phyloP scores from a whole-genome alignment of 208 protist genomes.

The Crithidia sp. region DNA sequence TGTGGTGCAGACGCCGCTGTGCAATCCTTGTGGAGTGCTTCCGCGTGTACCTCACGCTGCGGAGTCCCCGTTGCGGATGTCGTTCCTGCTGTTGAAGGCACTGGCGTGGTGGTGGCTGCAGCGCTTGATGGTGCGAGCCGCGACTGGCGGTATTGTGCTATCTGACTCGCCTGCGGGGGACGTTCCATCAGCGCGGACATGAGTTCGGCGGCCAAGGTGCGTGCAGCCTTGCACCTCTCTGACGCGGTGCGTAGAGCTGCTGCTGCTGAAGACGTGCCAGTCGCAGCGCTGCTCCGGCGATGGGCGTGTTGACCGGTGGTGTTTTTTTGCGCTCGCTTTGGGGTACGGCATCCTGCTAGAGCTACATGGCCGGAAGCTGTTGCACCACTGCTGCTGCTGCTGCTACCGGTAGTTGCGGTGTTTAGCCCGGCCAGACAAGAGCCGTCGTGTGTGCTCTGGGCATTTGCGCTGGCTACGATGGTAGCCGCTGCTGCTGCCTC shows the following conservation, averaged over 20 bases:
- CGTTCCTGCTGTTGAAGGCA: not conserved
- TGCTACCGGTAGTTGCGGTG: no score
- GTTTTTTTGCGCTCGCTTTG: constrained; percentile 4
- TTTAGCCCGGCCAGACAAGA: no score
- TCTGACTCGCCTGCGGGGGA: constrained; percentile 33
- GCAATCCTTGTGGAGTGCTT: no score
- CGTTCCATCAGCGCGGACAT: constrained; percentile 56
- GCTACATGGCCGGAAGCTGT: no score
- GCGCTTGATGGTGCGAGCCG: no score
- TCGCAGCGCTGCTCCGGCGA: not conserved
- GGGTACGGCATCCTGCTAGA: not conserved
- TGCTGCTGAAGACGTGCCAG: not conserved
- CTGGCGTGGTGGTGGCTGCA: not conserved
- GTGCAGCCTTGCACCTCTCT: constrained; percentile 45
- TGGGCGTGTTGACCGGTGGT: not conserved
- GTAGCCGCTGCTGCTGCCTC: no score
- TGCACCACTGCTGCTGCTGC: no score
- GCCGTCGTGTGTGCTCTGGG: no score
- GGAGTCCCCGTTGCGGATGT: not conserved
- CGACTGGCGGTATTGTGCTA: constrained; percentile 30
- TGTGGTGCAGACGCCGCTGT: no score
- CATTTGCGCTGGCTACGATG: no score
- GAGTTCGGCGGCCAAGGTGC: constrained; percentile 54
- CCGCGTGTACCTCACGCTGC: no score
- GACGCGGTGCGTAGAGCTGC: not conserved